Evolutionary conservation across 2,329 filamentous ascomycete genomes (phyloP), one percentile per base, ranked within the genome.

Genomic region (Colletotrichum noveboracense): DNA sequence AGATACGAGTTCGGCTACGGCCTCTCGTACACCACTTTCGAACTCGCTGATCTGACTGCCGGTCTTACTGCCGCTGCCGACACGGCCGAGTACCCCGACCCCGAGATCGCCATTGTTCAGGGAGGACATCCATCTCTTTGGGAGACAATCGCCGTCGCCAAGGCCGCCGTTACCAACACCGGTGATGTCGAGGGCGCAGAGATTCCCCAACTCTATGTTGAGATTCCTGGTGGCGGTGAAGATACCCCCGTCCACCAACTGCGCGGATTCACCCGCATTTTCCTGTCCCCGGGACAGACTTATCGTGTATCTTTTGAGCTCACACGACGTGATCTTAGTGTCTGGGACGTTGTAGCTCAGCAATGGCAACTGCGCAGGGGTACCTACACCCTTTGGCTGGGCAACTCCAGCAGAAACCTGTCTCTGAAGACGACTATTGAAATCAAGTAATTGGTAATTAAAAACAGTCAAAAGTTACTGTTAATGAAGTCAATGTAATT

Each of bases 321-420:
- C 52, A 93, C 88, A 21, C 87, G 93, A 55, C 88, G 92, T 75
- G 93, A 94, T 79, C 79, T 94, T 65, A 94, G 92, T 81, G 86
- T 91, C 30, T 94, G 93, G 93, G 91, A 94, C 80, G 87, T 89
- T 6, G 84, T 81, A 3, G 86, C 86, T 36, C 92, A 94, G 84
- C 89, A 90, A 79, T 94, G 93, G 93, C 85, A 85, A 60, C 79
- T 92, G 68, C 85, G 84, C 66, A 83, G 80, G 26, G 89, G 89
- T 0, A 79, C 81, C 14, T 90, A 89, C 75, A 78, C 75, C 5
- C 73, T 91, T 6, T 86, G 80, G 71, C 86, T 90, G 5, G 89
- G 89, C 0, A 84, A 84, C 4, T 90, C 88, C 76, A 90, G 88
- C 77, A 82, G 87, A 32, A 80, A 86, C 38, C 76, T 90, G 76